phyloP scores from a whole-genome alignment of 441 rosid genomes.

The Populus tomentosa region DNA sequence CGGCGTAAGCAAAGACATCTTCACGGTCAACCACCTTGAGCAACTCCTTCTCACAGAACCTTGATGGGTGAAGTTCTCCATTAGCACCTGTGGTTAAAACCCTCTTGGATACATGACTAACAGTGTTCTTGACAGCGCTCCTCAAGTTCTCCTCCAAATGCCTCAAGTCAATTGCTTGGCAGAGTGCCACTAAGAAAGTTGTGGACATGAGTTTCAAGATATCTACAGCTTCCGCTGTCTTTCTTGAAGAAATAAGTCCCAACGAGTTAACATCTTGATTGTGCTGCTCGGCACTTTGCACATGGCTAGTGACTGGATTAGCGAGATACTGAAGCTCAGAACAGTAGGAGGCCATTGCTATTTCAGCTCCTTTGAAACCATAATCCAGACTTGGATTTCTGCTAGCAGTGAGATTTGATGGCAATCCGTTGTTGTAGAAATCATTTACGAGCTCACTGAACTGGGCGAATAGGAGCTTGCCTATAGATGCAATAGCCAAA shows the following conservation, averaged over 20 bases:
- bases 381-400: conserved; percentile 73
- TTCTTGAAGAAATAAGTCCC: conserved; percentile 71
- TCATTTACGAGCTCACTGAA: conserved; percentile 84
- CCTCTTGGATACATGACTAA: conserved; percentile 46
- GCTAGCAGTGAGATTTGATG: conserved; percentile 68
- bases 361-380: conserved; percentile 88
- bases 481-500: conserved; percentile 53
- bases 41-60: conserved; percentile 57
- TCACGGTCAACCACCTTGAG: conserved; percentile 57
- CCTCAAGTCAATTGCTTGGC: conserved; percentile 61
- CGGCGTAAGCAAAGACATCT: conserved; percentile 52
- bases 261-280: conserved; percentile 66
- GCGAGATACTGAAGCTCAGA: conserved; percentile 76
- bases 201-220: conserved; percentile 63
- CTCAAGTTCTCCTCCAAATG: conserved; percentile 66
- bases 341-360: conserved; percentile 79
- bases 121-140: conserved; percentile 43
- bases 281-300: conserved; percentile 64
- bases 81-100: conserved; percentile 30
- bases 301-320: conserved; percentile 58
- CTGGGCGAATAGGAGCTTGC: conserved; percentile 82
- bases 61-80: conserved; percentile 59
- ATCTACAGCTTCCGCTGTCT: conserved; percentile 62
- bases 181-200: conserved; percentile 55
- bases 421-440: conserved; percentile 81